Conservation (phyloP, 345 rosid species). For the Bruguiera parviflora region DNA sequence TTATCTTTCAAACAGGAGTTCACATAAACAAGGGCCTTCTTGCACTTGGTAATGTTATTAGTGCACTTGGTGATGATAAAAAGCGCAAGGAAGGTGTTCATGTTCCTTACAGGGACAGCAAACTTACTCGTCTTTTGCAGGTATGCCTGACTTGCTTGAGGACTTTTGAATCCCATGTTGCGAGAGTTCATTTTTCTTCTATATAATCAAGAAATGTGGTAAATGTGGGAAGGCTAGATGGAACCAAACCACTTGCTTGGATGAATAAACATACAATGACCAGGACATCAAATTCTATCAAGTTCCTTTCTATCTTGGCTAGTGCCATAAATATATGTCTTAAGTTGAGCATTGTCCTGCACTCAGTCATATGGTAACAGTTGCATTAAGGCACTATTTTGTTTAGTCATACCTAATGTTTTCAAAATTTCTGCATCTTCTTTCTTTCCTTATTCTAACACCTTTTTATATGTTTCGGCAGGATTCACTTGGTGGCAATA, state of each 20-base stretch:
- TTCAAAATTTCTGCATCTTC: background rate
- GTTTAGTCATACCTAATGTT: no score
- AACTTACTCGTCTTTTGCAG: constrained; percentile 97
- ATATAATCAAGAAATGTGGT: no score
- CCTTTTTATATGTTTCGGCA: constrained; percentile 27
- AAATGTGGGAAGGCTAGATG: background rate
- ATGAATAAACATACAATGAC: background rate
- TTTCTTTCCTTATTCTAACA: constrained; percentile 6
- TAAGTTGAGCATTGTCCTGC: background rate
- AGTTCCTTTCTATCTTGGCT: background rate
- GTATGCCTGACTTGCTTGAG: constrained; percentile 25
- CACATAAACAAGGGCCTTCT: constrained; percentile 98
- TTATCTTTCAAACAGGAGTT: constrained; percentile 55
- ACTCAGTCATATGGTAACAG: background rate
- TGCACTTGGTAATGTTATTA: constrained; percentile 98
- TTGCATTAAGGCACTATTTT: no score
- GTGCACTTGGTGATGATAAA: constrained; percentile 98
- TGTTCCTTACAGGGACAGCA: constrained; percentile 97
- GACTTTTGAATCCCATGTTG: background rate
- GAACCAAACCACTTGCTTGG: background rate
- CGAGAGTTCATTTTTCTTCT: no score
- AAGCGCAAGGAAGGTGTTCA: constrained; percentile 91
- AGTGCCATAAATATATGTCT: background rate
- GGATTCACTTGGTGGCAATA: constrained; percentile 99
- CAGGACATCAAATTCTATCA: background rate